These are phyloP conservation scores for Stylonectria norvegica DNA, from an alignment of 2,329 filamentous ascomycete species.

Conservation along the genomic window DNA sequence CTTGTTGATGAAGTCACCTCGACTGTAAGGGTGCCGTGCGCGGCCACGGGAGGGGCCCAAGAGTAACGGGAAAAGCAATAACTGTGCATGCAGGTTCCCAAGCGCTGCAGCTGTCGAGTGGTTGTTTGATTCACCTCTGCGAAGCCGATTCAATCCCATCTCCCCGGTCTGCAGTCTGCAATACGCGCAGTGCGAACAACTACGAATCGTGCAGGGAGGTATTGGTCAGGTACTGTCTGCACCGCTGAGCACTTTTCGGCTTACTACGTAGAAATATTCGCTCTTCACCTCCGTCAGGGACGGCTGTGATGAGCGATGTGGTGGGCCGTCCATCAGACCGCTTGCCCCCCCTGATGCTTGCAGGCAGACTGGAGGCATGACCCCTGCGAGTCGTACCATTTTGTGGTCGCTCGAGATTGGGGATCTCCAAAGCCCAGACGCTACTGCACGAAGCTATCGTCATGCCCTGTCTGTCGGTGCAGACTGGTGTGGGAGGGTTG, in stretches of 20 bases:
- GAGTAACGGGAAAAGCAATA: slow-evolving; percentile 15
- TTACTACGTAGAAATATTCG: too few relatives aligned
- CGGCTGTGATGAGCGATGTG: too few relatives aligned
- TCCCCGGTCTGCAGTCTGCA: too few relatives aligned
- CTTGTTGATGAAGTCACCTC: too few relatives aligned
- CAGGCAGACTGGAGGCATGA: too few relatives aligned
- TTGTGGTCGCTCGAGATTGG: slow-evolving; percentile 26
- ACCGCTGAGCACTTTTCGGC: too few relatives aligned
- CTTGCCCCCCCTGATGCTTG: slow-evolving; percentile 22
- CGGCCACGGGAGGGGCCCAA: slow-evolving; percentile 15
- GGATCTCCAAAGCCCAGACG: slow-evolving; percentile 27
- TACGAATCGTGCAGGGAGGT: too few relatives aligned
- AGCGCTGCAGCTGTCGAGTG: slow-evolving; percentile 15
- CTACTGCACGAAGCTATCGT: slow-evolving; percentile 26
- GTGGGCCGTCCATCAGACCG: slow-evolving; percentile 20
- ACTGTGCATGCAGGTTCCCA: slow-evolving; percentile 12
- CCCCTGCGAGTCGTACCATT: slow-evolving; percentile 28
- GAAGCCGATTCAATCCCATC: too few relatives aligned
- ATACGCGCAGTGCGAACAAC: too few relatives aligned
- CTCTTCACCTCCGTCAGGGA: too few relatives aligned
- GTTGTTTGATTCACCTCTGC: slow-evolving; percentile 7
- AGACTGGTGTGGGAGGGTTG: slow-evolving; percentile 14
- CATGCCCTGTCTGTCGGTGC: slow-evolving; percentile 22
- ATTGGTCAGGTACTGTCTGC: too few relatives aligned
- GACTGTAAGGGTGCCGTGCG: slow-evolving; percentile 13